A percentile compares a stretch with the other conserved stretches of the same genome.
phyloP scores from a whole-genome alignment of 345 rosid species.

The Salix dunnii region DNA sequence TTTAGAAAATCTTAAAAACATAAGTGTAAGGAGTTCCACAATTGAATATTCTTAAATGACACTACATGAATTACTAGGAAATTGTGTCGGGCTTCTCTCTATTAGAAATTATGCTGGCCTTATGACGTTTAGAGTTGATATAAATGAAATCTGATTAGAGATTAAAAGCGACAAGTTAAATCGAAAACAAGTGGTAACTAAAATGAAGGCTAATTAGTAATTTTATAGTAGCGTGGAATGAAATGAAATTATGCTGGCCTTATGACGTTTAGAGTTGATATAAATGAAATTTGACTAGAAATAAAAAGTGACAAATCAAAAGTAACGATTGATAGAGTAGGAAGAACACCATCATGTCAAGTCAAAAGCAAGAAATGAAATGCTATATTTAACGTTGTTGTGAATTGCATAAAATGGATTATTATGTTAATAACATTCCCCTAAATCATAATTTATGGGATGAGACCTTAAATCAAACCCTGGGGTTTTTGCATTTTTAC shows the following conservation, averaged over 20 bases:
- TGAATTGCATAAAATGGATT: no score
- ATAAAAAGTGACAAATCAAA: no score
- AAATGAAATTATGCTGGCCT: neutral
- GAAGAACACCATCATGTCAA: no score
- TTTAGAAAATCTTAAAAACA: neutral
- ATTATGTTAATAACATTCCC: no score
- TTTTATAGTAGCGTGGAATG: neutral
- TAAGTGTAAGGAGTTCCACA: neutral
- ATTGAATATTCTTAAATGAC: neutral
- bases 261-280: neutral
- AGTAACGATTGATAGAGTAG: neutral
- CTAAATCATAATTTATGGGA: no score
- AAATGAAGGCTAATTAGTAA: neutral
- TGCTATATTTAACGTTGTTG: no score
- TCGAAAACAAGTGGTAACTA: neutral
- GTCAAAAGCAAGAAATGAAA: no score
- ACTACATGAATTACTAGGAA: neutral
- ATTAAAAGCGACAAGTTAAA: no score
- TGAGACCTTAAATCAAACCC: no score
- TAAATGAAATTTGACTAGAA: neutral
- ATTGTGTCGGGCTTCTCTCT: neutral
- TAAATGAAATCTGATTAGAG: neutral
- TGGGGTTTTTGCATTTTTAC: no score
- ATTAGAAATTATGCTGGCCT: neutral
- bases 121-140: neutral